Evolutionary conservation across 208 protist species (phyloP).

Genomic region (Lotmaria passim): DNA sequence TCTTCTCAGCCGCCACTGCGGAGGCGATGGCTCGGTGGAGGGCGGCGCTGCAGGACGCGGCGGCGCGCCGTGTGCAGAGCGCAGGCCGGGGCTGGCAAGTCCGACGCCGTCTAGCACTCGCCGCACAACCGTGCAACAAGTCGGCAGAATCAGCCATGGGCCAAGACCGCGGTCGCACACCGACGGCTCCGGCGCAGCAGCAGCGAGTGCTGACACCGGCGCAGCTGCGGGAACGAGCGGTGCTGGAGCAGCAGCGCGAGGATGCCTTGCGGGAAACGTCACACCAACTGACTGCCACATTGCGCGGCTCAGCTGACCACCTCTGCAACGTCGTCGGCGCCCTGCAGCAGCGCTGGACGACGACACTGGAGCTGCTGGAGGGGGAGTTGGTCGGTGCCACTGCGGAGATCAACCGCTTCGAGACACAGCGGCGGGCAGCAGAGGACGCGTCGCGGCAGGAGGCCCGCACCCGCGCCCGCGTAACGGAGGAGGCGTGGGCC

Average conservation of each 20-base stretch:
- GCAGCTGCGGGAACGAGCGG: slow-evolving; percentile 1
- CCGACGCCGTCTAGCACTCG: background rate
- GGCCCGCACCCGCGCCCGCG: slow-evolving; percentile 3
- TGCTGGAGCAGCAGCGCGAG: slow-evolving; percentile 18
- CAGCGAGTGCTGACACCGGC: background rate
- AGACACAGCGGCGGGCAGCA: slow-evolving; percentile 19
- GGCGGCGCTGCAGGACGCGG: slow-evolving; percentile 8
- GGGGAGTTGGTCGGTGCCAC: slow-evolving; percentile 21
- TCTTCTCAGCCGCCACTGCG: background rate
- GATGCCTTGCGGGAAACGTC: slow-evolving; percentile 3
- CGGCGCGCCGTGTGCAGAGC: slow-evolving; percentile 8
- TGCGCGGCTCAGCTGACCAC: background rate
- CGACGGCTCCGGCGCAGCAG: no score
- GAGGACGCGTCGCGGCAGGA: slow-evolving; percentile 26
- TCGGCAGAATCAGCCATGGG: background rate
- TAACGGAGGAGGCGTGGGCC: slow-evolving; percentile 14
- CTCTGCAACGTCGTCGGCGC: slow-evolving; percentile 3
- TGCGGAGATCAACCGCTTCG: slow-evolving; percentile 21
- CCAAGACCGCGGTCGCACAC: background rate
- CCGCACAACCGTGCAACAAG: background rate
- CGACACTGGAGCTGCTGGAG: slow-evolving; percentile 29
- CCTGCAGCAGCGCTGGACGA: slow-evolving; percentile 20
- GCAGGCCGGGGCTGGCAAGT: slow-evolving; percentile 10
- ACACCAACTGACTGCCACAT: background rate
- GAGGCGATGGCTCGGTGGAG: slow-evolving; percentile 1